Percentiles rank a stretch among this genome's conserved stretches.
Conservation (phyloP, 495 filamentous ascomycete species). For the Penicillium paradoxum region DNA sequence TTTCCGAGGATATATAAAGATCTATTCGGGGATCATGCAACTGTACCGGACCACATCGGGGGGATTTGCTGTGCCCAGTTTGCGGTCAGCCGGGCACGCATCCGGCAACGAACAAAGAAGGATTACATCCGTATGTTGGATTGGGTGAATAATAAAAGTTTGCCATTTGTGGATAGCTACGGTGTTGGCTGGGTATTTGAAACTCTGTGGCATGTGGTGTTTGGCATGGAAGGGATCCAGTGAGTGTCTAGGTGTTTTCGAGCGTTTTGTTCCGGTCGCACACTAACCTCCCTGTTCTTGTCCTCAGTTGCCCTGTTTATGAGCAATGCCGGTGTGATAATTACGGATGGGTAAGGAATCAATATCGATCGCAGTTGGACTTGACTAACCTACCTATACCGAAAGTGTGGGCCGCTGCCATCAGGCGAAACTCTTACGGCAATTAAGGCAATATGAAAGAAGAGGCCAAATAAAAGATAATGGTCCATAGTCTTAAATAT, state of each 20-base stretch:
- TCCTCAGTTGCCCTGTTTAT: constrained; percentile 31
- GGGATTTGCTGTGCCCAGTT: constrained; percentile 50
- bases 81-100: constrained; percentile 40
- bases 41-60: constrained; percentile 36
- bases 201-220: constrained; percentile 41
- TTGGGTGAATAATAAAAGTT: constrained; percentile 31
- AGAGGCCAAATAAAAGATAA: no score
- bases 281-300: background rate
- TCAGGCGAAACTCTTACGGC: background rate
- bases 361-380: background rate
- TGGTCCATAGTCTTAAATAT: no score
- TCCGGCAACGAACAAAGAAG: constrained; percentile 31
- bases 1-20: constrained; percentile 34
- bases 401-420: background rate
- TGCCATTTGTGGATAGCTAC: constrained; percentile 32
- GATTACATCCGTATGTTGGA: constrained; percentile 42
- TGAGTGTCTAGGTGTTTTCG: constrained; percentile 15
- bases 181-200: constrained; percentile 43
- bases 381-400: background rate
- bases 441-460: constrained; percentile 24
- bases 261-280: background rate
- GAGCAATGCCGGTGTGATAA: constrained; percentile 43
- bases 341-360: constrained; percentile 29
- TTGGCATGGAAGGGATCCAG: constrained; percentile 37
- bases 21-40: constrained; percentile 22